A percentile compares a stretch with the other conserved stretches of the same genome.
Conservation (phyloP, 352 stramenopile genomes). For the Pythium guiyangense region DNA sequence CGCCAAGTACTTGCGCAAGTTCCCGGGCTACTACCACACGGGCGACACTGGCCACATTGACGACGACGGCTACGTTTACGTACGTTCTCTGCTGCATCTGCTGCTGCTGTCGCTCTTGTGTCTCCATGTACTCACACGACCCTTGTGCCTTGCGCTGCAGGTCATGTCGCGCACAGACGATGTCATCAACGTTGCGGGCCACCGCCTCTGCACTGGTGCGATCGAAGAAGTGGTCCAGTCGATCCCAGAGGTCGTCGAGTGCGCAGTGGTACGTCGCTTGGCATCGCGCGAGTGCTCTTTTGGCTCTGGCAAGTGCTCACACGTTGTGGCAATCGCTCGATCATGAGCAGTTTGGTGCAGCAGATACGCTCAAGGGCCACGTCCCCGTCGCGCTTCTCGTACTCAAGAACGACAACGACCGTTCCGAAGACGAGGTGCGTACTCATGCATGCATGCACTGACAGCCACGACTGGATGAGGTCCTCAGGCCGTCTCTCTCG, state of each 20-base stretch:
- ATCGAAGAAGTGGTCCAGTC: constrained; percentile 89
- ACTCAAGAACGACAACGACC: constrained; percentile 19
- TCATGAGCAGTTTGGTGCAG: constrained; percentile 13
- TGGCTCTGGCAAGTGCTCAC: too few relatives aligned
- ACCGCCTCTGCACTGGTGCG: constrained; percentile 81
- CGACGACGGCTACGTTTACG: constrained; percentile 88
- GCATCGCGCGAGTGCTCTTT: too few relatives aligned
- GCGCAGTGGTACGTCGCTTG: constrained; percentile 61
- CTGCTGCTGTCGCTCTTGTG: neutral
- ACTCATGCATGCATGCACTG: neutral
- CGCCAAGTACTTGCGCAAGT: constrained; percentile 76
- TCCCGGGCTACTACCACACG: constrained; percentile 88
- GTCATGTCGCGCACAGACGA: constrained; percentile 91
- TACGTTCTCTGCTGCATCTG: too few relatives aligned
- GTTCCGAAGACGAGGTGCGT: constrained; percentile 22
- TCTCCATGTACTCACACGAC: neutral
- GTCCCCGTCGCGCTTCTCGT: constrained; percentile 29
- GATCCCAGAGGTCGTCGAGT: constrained; percentile 84
- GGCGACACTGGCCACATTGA: constrained; percentile 87
- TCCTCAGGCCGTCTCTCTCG: neutral
- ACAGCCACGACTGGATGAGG: too few relatives aligned
- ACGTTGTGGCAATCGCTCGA: neutral
- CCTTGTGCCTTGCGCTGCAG: constrained; percentile 16
- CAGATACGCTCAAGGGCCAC: constrained; percentile 22
- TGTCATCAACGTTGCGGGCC: constrained; percentile 88